These are phyloP conservation scores for Fusarium metavorans DNA, from an alignment of 2,329 filamentous ascomycete genomes.

Conservation along the genomic window DNA sequence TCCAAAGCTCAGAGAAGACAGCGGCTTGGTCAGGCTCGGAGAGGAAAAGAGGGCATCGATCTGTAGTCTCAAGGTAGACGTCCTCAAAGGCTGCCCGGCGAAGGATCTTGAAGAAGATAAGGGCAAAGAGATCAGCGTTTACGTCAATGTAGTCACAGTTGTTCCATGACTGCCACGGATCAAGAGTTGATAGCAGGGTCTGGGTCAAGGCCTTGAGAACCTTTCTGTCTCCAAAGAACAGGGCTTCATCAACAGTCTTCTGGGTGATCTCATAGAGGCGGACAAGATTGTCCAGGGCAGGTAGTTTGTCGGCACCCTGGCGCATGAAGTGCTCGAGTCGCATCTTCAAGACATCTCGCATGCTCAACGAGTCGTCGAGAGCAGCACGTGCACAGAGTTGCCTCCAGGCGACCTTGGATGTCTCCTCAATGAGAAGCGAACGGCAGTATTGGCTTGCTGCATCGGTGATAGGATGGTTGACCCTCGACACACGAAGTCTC, in stretches of 20 bases:
- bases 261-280: conserved; percentile 6
- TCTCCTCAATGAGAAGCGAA: conserved; percentile 18
- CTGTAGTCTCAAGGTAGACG: conserved; percentile 33
- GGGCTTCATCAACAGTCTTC: conserved; percentile 1
- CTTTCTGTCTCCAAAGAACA: conserved; percentile 23
- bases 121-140: conserved; percentile 30
- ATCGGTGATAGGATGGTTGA: conserved; percentile 4
- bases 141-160: conserved; percentile 22
- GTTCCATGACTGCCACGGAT: conserved; percentile 9
- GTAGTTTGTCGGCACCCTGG: conserved; percentile 7
- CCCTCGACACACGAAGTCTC: conserved; percentile 1
- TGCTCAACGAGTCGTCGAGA: conserved; percentile 8
- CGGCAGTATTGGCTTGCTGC: conserved; percentile 15
- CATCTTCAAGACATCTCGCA: conserved; percentile 9
- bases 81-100: conserved; percentile 32
- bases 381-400: conserved; percentile 4
- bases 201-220: background rate
- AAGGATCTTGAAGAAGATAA: conserved; percentile 27
- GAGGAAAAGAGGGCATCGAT: conserved; percentile 34
- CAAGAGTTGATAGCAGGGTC: background rate
- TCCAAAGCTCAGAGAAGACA: conserved; percentile 37
- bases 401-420: conserved; percentile 21
- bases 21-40: conserved; percentile 35
- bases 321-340: conserved; percentile 13
- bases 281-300: conserved; percentile 21